Percentiles rank a stretch among this genome's conserved stretches.
Evolutionary conservation across 768 basidiomycete genomes (phyloP).

Genomic region (Auricularia sp.): DNA sequence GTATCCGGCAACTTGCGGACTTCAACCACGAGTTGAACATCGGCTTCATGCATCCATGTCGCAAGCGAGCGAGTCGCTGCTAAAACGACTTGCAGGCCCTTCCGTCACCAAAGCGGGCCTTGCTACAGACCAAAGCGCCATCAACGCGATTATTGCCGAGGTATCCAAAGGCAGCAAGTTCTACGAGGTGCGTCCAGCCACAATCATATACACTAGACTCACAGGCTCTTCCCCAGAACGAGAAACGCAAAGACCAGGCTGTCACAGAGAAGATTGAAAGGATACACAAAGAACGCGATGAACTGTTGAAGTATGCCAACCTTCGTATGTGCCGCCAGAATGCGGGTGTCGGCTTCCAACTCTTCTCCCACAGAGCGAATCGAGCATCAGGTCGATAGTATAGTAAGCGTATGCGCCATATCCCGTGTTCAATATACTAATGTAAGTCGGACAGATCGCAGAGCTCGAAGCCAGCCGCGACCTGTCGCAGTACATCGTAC

Average conservation of each 20-base stretch:
- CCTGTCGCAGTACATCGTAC: constrained; percentile 75
- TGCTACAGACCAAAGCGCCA: constrained; percentile 69
- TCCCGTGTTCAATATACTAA: not conserved
- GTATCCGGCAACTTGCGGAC: not conserved
- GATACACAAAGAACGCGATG: constrained; percentile 57
- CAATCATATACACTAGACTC: not conserved
- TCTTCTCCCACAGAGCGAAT: constrained; percentile 36
- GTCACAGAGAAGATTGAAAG: constrained; percentile 65
- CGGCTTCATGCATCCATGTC: not conserved
- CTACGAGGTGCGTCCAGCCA: constrained; percentile 50
- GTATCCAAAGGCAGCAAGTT: constrained; percentile 91
- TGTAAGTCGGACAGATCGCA: constrained; percentile 35
- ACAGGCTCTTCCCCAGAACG: constrained; percentile 44
- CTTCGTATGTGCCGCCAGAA: constrained; percentile 33
- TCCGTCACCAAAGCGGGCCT: constrained; percentile 85
- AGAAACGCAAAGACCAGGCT: constrained; percentile 83
- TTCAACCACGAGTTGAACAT: not conserved
- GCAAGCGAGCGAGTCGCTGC: constrained; percentile 25
- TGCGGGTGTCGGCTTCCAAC: not conserved
- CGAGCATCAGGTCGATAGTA: constrained; percentile 55
- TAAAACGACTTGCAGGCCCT: constrained; percentile 77
- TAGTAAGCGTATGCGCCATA: constrained; percentile 37
- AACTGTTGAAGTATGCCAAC: constrained; percentile 45
- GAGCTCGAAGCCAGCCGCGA: constrained; percentile 72
- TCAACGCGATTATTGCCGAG: constrained; percentile 82